Percentiles rank a stretch among this genome's conserved stretches.
Conservation (phyloP, 768 basidiomycete species). For the Xerocomus brunneocitrinus region DNA sequence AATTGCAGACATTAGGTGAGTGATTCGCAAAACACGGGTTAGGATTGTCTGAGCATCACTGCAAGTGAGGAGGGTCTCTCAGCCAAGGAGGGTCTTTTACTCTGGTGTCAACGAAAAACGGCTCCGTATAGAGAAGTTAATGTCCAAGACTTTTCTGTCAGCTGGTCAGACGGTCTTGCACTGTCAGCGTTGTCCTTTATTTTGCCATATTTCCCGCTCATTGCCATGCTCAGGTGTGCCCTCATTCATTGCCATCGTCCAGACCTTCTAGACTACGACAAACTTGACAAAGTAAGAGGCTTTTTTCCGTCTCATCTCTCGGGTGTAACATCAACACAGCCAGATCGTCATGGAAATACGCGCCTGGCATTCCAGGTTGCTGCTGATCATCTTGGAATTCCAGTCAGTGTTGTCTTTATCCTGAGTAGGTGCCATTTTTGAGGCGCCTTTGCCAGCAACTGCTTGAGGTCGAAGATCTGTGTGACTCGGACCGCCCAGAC, state of each 20-base stretch:
- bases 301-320: neutral
- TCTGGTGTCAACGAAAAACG: conserved; percentile 99
- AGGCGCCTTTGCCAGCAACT: conserved; percentile 58
- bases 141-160: conserved; percentile 88
- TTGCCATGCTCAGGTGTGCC: conserved; percentile 66
- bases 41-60: conserved; percentile 8
- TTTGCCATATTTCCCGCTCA: conserved; percentile 6
- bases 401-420: conserved; percentile 47
- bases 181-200: conserved; percentile 51
- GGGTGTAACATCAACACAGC: conserved; percentile 36
- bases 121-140: conserved; percentile 86
- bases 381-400: conserved; percentile 83
- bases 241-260: conserved; percentile 97
- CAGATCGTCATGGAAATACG: conserved; percentile 79
- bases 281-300: conserved; percentile 68
- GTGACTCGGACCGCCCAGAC: conserved; percentile 82
- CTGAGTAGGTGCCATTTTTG: conserved; percentile 1
- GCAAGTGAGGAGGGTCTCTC: conserved; percentile 95
- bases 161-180: conserved; percentile 94
- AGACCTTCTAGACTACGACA: conserved; percentile 87
- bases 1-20: conserved; percentile 95
- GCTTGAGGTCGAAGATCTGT: conserved; percentile 93
- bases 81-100: conserved; percentile 92
- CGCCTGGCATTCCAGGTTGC: conserved; percentile 84
- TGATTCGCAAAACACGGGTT: conserved; percentile 6